Evolutionary conservation across 805 yeast genomes (phyloP), one percentile per base, ranked within the genome.

Genomic region (Komagataella pseudopastoris): DNA sequence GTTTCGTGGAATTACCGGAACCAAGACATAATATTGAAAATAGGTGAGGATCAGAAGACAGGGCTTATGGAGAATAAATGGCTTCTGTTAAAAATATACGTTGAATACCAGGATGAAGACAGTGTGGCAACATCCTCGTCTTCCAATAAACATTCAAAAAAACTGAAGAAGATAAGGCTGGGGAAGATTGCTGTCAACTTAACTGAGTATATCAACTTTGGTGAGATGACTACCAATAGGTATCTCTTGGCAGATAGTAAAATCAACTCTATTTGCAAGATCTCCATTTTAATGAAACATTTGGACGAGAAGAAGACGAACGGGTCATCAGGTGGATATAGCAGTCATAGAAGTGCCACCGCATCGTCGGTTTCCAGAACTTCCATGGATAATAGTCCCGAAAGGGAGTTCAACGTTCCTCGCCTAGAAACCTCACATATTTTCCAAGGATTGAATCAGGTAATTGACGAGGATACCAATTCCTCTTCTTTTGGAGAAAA

Each of bases 231-330:
- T 3, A 71, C 82, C 2, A 73, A 83, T 55, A 71, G 86, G 55
- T 88, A 85, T 58, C 67, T 91, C 47, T 69, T 91, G 44, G 83
- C 83, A 58, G 76, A 87, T 23, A 84, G 95, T 1, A 87, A 88
- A 56, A 80, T 91, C 17, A 91, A 91, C 63, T 83, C 95, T 2
- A 84, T 88, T n/a, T 64, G 85, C 45, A 81, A 76, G 54, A 54
- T 88, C 46, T 73, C 82, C 1, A 68, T 86, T n/a, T 56, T 51
- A 17, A 45, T 65, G 18, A 54, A 53, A 18, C 59, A 55, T 50
- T 50, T 46, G 10, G 51, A 51, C 7, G 39, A 18, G 6, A 49
- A 23, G 47, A 24, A 24, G n/a, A 23, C 49, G 2, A 45, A 18
- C 14, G 39, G 39, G 14, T 14, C 39, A 30, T 4, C 39, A 30